Conservation (phyloP, 371 early-diverging fungal genomes). For the Coemansia sp. region DNA sequence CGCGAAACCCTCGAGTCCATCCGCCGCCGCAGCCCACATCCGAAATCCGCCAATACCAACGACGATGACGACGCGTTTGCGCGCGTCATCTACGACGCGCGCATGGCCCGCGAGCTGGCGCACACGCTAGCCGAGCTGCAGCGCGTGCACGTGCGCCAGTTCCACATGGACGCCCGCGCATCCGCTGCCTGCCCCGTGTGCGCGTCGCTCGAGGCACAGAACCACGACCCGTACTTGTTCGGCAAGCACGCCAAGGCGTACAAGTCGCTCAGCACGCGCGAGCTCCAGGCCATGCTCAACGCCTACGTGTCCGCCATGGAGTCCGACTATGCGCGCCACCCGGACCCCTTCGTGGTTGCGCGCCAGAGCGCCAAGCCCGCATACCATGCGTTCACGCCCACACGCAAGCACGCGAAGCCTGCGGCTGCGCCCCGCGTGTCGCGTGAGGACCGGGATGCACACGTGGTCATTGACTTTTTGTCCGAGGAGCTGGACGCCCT, state of each 20-base stretch:
- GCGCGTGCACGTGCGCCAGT: slow-evolving; percentile 32
- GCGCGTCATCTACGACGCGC: slow-evolving; percentile 9
- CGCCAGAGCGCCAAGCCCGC: not conserved
- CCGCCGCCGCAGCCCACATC: slow-evolving; percentile 9
- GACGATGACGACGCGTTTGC: not conserved
- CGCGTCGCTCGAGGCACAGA: slow-evolving; percentile 30
- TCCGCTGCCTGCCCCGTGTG: slow-evolving; percentile 26
- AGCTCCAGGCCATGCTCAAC: slow-evolving; percentile 41
- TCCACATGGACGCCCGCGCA: slow-evolving; percentile 16
- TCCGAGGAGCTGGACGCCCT: slow-evolving; percentile 44
- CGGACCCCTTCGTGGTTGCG: not conserved
- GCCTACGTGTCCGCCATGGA: slow-evolving; percentile 46
- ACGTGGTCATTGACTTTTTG: slow-evolving; percentile 32
- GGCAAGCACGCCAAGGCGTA: slow-evolving; percentile 34
- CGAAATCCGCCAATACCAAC: not conserved
- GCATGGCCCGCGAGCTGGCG: slow-evolving; percentile 34
- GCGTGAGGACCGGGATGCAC: not conserved
- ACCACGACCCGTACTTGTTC: slow-evolving; percentile 45
- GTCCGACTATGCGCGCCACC: slow-evolving; percentile 7
- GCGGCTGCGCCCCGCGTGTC: not conserved
- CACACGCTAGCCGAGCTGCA: slow-evolving; percentile 40
- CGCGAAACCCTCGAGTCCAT: slow-evolving; percentile 33
- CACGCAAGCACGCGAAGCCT: slow-evolving; percentile 1
- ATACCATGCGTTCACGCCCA: slow-evolving; percentile 34
- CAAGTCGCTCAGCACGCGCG: slow-evolving; percentile 31